A percentile compares a stretch with the other conserved stretches of the same genome.
These are phyloP conservation scores for Exutisphaerella laricina DNA, from an alignment of 2,329 filamentous ascomycete species.

Conservation along the genomic window DNA sequence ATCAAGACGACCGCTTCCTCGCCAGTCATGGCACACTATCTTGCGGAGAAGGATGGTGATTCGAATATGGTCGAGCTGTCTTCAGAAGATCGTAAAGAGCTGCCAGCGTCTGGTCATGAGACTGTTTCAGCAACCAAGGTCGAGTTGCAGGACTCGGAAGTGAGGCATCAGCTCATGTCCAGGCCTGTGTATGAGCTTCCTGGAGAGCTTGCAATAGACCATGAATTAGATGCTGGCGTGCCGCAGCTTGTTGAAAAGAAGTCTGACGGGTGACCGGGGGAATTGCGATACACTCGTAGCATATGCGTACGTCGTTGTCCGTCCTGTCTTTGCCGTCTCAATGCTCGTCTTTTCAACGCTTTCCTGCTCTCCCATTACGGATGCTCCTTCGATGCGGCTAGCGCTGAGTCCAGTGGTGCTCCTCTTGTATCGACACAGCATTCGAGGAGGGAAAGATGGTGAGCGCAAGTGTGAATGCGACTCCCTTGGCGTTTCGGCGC, in stretches of 20 bases:
- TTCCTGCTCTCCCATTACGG: too few species aligned
- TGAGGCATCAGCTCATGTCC: constrained; percentile 1
- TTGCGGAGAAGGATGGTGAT: background rate
- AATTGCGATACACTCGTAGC: too few species aligned
- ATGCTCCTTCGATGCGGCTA: too few species aligned
- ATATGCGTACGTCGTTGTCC: too few species aligned
- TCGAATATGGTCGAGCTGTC: background rate
- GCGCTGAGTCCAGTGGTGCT: too few species aligned
- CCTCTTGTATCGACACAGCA: too few species aligned
- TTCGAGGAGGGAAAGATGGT: too few species aligned
- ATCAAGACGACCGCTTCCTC: background rate
- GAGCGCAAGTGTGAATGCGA: too few species aligned
- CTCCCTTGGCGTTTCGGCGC: too few species aligned
- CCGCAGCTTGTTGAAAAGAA: background rate
- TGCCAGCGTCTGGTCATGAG: background rate
- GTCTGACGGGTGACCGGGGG: too few species aligned
- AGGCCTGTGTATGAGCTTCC: constrained; percentile 1
- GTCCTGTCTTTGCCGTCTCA: too few species aligned
- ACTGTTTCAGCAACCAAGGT: background rate
- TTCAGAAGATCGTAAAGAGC: constrained; percentile 2
- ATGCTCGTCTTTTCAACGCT: too few species aligned
- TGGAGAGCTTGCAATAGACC: background rate
- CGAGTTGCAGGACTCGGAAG: background rate
- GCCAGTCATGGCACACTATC: background rate
- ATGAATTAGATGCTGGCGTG: background rate